A percentile compares a stretch with the other conserved stretches of the same genome.
Evolutionary conservation across 192 early-diverging fungal species (phyloP).

Genomic region (Chytriomyces sp.): DNA sequence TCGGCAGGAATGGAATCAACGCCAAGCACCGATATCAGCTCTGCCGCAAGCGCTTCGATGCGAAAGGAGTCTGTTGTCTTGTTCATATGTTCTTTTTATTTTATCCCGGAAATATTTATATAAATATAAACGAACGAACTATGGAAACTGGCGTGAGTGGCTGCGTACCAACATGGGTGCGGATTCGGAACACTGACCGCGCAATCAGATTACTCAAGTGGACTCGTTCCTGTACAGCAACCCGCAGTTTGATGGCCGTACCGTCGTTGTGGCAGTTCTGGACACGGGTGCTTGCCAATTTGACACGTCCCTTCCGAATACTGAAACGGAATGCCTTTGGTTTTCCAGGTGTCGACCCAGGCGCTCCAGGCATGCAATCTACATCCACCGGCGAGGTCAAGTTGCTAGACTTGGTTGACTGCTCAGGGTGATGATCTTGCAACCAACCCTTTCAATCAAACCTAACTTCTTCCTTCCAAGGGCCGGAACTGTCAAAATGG

Average conservation of each 20-base stretch:
- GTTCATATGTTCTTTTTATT: too few species aligned
- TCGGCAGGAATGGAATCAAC: background rate
- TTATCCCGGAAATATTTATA: too few species aligned
- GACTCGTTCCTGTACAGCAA: slow-evolving; percentile 79
- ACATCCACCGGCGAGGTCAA: slow-evolving; percentile 91
- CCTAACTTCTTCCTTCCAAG: background rate
- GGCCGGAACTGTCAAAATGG: background rate
- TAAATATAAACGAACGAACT: background rate
- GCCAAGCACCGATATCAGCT: slow-evolving; percentile 26
- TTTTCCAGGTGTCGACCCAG: slow-evolving; percentile 74
- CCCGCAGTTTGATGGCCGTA: slow-evolving; percentile 86
- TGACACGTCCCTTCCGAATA: too few species aligned
- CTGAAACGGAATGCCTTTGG: too few species aligned
- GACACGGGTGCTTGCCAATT: slow-evolving; percentile 67
- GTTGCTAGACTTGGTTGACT: slow-evolving; percentile 91
- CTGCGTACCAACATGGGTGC: background rate
- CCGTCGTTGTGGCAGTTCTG: slow-evolving; percentile 85
- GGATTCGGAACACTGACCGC: background rate
- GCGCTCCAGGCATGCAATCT: slow-evolving; percentile 81
- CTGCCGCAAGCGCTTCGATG: slow-evolving; percentile 18
- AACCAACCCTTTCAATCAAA: background rate
- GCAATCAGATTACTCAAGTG: slow-evolving; percentile 76
- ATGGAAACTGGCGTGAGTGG: background rate
- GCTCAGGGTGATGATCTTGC: slow-evolving; percentile 71
- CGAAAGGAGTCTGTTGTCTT: slow-evolving; percentile 2